A percentile compares a stretch with the other conserved stretches of the same genome.
phyloP scores from a whole-genome alignment of 2,329 filamentous ascomycete species.

The Cladosporium sp. region DNA sequence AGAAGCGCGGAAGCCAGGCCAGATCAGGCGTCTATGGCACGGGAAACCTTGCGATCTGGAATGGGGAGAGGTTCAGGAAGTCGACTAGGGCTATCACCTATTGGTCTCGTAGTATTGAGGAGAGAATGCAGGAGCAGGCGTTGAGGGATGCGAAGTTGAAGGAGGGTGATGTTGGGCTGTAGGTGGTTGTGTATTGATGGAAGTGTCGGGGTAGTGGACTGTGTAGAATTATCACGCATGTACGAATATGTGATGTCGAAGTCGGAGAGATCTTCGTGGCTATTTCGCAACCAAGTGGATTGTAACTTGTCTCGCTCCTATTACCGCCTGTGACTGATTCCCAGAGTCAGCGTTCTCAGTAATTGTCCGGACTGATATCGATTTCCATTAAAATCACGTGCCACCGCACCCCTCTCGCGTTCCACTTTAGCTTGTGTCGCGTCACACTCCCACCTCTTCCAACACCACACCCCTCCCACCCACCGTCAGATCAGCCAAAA shows the following conservation, averaged over 20 bases:
- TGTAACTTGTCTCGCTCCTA: too few species aligned
- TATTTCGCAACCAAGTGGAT: neutral
- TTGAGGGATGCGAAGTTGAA: constrained; percentile 9
- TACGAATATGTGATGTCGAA: neutral
- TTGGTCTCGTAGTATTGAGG: neutral
- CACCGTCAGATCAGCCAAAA: neutral
- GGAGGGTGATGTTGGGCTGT: neutral
- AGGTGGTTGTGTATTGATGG: neutral
- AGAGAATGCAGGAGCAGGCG: constrained; percentile 13
- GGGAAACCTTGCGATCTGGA: neutral
- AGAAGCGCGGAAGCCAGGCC: neutral
- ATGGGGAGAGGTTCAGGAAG: constrained; percentile 8
- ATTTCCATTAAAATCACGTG: neutral
- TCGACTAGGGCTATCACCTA: too few species aligned
- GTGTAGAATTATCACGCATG: neutral
- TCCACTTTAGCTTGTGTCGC: neutral
- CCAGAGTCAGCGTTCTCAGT: neutral
- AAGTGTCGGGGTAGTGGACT: neutral
- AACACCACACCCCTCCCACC: too few species aligned
- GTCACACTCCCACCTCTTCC: neutral
- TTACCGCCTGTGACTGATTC: too few species aligned
- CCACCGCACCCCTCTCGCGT: neutral
- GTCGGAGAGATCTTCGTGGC: neutral
- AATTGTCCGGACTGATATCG: too few species aligned
- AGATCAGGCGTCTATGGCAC: neutral